phyloP scores from a whole-genome alignment of 768 basidiomycete genomes.

The Sporobolomyces roseus region DNA sequence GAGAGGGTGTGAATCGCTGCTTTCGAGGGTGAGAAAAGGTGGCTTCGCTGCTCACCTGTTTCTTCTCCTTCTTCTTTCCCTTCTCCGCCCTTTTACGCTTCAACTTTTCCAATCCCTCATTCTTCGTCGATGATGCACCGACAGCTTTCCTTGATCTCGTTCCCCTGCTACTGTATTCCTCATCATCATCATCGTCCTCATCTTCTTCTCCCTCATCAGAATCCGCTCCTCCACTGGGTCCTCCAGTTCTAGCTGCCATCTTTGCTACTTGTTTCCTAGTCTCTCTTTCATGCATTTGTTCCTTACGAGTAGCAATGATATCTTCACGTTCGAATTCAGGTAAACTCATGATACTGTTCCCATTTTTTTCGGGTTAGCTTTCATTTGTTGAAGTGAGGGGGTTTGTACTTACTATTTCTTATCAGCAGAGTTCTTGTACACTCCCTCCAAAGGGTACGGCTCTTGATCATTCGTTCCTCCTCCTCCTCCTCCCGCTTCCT shows the following conservation, averaged over 20 bases:
- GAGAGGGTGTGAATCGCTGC: constrained; percentile 7
- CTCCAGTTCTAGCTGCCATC: constrained; percentile 65
- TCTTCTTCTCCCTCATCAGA: constrained; percentile 57
- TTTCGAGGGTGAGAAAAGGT: background rate
- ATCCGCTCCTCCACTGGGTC: constrained; percentile 63
- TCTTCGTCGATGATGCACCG: constrained; percentile 41
- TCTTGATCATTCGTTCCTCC: constrained; percentile 58
- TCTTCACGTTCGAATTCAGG: constrained; percentile 86
- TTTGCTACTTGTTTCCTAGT: constrained; percentile 69
- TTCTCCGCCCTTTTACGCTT: constrained; percentile 83
- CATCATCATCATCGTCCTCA: constrained; percentile 68
- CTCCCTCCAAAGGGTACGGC: constrained; percentile 85
- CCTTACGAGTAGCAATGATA: constrained; percentile 72
- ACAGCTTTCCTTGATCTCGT: constrained; percentile 60
- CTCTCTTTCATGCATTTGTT: constrained; percentile 70
- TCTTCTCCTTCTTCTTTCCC: constrained; percentile 62
- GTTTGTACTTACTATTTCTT: constrained; percentile 62
- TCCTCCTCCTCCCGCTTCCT: constrained; percentile 61
- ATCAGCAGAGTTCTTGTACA: constrained; percentile 80
- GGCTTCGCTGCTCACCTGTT: background rate
- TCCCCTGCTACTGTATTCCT: constrained; percentile 38
- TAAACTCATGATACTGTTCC: constrained; percentile 65
- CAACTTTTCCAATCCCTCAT: constrained; percentile 56
- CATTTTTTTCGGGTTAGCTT: too few relatives aligned
- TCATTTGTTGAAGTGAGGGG: background rate